Evolutionary conservation across 2,329 filamentous ascomycete species (phyloP), one percentile per base, ranked within the genome.

Genomic region (Cladorrhinum sp.): DNA sequence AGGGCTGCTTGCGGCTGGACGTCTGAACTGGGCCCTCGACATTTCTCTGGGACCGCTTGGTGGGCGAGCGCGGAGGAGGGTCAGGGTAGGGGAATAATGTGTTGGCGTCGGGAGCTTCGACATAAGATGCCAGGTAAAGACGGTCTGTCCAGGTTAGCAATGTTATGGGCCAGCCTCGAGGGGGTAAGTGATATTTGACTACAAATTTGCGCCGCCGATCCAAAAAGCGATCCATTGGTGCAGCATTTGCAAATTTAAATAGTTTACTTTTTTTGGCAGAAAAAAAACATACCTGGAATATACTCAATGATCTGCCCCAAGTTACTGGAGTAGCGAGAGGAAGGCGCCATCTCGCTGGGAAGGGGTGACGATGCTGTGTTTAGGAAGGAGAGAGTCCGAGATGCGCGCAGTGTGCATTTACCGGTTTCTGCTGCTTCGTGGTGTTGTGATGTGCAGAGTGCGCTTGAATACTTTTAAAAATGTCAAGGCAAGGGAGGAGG

Each of bases 251-350:
- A 60, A 18, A 62, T 27, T 23, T 49, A 62, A 27, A 58, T 55
- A 53, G 36, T 3, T 22, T 6, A 7, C 2, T 20, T 3, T 5
- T 25, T 10, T 50, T 24, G 4, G 2, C 18, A n/a, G 24, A 20
- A 8, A 16, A 50, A 48, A 62, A 57, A 79, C 85, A 71, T 82
- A 96, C 92, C 91, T 80, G 92, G 90, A 70, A 97, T 96, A 77
- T 96, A 97, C 80, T 97, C 93, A 73, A 97, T 93, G 69, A 96
- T 87, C 79, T 96, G 91, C 64, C 91, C 92, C 78, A 91, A 85
- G 76, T 86, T 90, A 74, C 58, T 67, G 83, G 71, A 73, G 70
- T 72, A 73, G 76, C 74, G 67, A 74, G 69, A 77, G 66, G 81
- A 79, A 75, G 81, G 80, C 66, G 79, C 78, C 81, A 84, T 85